phyloP scores from a whole-genome alignment of 2,329 filamentous ascomycete genomes.

The Fusarium graminum region DNA sequence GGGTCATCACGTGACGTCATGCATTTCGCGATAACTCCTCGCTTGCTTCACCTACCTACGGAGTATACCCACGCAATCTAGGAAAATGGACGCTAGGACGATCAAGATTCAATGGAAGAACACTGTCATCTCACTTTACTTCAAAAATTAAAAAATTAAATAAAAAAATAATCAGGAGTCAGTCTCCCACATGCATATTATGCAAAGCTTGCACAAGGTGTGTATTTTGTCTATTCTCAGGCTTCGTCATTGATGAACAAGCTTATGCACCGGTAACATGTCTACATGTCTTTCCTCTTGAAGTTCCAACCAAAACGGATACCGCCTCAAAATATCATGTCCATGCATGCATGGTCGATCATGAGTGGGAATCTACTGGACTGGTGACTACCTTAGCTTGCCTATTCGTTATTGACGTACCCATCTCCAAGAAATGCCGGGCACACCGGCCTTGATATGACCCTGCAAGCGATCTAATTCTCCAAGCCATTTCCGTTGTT shows the following conservation, averaged over 20 bases:
- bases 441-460: constrained; percentile 1
- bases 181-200: too few relatives aligned
- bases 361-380: background rate
- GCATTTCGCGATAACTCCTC: constrained; percentile 12
- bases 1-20: constrained; percentile 36
- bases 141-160: too few relatives aligned
- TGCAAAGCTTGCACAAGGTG: too few relatives aligned
- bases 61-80: too few relatives aligned
- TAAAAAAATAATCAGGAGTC: too few relatives aligned
- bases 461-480: constrained; percentile 10
- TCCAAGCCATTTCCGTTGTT: background rate
- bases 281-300: background rate
- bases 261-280: background rate
- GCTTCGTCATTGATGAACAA: background rate
- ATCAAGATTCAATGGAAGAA: too few relatives aligned
- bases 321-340: background rate
- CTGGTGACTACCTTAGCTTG: constrained; percentile 1
- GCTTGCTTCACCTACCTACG: too few relatives aligned
- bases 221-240: too few relatives aligned
- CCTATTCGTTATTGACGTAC: background rate
- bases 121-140: too few relatives aligned
- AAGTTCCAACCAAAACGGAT: background rate
- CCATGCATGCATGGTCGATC: constrained; percentile 11
- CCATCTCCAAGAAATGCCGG: constrained; percentile 1
- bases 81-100: too few relatives aligned